phyloP scores from a whole-genome alignment of 495 filamentous ascomycete genomes.

The Eremomyces bilateralis region DNA sequence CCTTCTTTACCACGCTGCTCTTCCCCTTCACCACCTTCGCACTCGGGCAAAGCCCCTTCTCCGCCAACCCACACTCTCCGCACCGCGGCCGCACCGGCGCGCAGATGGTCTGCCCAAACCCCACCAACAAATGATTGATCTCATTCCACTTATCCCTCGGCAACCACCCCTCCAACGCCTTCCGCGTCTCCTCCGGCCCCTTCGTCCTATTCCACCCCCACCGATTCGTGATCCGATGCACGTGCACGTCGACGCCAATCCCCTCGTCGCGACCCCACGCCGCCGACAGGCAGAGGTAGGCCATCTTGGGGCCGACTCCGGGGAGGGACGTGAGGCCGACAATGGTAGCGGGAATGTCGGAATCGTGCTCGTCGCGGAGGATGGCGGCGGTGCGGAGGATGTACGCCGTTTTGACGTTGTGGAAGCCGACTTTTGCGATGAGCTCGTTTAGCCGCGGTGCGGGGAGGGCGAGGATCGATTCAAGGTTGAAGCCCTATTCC shows the following conservation, averaged over 20 bases:
- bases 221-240: constrained; percentile 81
- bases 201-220: constrained; percentile 86
- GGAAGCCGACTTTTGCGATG: constrained; percentile 75
- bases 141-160: constrained; percentile 80
- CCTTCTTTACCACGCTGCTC: constrained; percentile 23
- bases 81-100: constrained; percentile 59
- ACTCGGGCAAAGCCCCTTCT: constrained; percentile 52
- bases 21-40: constrained; percentile 30
- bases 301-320: constrained; percentile 96
- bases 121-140: constrained; percentile 82
- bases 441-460: constrained; percentile 50
- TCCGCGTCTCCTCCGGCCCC: constrained; percentile 67
- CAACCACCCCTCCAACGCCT: constrained; percentile 60
- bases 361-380: constrained; percentile 39
- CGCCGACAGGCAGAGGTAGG: constrained; percentile 65
- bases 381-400: constrained; percentile 61
- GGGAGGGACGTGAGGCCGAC: constrained; percentile 61
- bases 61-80: constrained; percentile 59
- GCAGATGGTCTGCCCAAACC: constrained; percentile 76
- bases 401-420: constrained; percentile 88
- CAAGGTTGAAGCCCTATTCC: constrained; percentile 38
- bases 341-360: constrained; percentile 70
- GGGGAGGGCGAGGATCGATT: constrained; percentile 55
- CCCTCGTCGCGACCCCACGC: constrained; percentile 40
- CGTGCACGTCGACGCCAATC: constrained; percentile 47